Percentiles rank a stretch among this genome's conserved stretches.
These are phyloP conservation scores for Candida boleticola DNA, from an alignment of 805 yeast genomes.

Conservation along the genomic window DNA sequence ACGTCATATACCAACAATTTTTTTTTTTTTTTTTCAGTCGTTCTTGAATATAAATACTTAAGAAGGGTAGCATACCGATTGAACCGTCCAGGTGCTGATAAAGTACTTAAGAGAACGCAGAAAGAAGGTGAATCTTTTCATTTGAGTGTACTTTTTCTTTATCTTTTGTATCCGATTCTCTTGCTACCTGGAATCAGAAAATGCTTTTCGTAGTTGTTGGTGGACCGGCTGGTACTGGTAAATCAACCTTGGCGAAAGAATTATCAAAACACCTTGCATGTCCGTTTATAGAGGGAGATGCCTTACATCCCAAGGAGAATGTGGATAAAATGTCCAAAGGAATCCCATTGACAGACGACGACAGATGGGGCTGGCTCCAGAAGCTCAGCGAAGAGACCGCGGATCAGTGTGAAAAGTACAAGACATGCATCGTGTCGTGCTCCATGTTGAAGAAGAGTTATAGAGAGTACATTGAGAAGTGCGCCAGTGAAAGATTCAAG, in stretches of 20 bases:
- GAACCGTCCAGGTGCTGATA: too few relatives aligned
- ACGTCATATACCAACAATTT: too few relatives aligned
- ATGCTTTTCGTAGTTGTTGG: slow-evolving; percentile 62
- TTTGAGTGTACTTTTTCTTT: neutral
- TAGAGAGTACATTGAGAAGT: slow-evolving; percentile 55
- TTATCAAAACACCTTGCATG: slow-evolving; percentile 47
- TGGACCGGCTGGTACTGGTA: slow-evolving; percentile 97
- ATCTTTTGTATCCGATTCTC: too few relatives aligned
- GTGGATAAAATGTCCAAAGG: slow-evolving; percentile 82
- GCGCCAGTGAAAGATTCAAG: slow-evolving; percentile 17
- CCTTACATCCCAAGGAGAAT: slow-evolving; percentile 67
- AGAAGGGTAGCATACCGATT: too few relatives aligned
- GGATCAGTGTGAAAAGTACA: slow-evolving; percentile 33
- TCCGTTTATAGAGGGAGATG: slow-evolving; percentile 82
- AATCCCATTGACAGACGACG: slow-evolving; percentile 81
- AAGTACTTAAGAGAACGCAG: too few relatives aligned
- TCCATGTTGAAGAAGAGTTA: slow-evolving; percentile 78
- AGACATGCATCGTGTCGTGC: slow-evolving; percentile 65
- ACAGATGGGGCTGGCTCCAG: slow-evolving; percentile 87
- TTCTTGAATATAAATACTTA: too few relatives aligned
- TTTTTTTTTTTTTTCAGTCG: too few relatives aligned
- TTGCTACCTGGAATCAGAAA: too few relatives aligned
- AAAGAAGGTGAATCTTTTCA: too few relatives aligned
- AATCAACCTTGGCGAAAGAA: slow-evolving; percentile 68
- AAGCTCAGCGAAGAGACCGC: slow-evolving; percentile 41